phyloP scores from a whole-genome alignment of 2,329 filamentous ascomycete genomes.

The Colletotrichum caudatum region DNA sequence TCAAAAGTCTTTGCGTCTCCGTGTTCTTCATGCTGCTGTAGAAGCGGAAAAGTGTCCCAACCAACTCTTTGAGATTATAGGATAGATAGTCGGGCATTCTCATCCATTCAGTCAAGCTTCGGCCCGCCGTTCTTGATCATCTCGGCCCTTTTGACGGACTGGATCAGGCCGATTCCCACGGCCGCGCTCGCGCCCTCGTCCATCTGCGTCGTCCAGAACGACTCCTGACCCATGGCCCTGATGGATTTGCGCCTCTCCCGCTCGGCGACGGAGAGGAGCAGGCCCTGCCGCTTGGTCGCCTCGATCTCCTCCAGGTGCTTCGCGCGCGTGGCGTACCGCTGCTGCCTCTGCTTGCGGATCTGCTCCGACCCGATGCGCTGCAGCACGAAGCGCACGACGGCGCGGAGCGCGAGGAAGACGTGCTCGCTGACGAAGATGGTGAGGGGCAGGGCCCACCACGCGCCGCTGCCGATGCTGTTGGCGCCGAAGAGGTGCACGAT shows the following conservation, averaged over 20 bases:
- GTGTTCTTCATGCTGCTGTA: background rate
- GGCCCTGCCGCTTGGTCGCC: slow-evolving; percentile 50
- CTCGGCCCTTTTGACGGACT: slow-evolving; percentile 45
- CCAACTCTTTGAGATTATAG: no score
- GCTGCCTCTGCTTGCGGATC: slow-evolving; percentile 55
- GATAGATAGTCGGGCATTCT: no score
- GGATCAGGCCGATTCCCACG: slow-evolving; percentile 52
- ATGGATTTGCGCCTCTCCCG: slow-evolving; percentile 55
- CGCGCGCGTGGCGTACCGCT: slow-evolving; percentile 54
- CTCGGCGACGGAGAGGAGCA: slow-evolving; percentile 52
- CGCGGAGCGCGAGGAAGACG: slow-evolving; percentile 72
- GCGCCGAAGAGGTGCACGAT: slow-evolving; percentile 79
- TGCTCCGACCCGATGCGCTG: slow-evolving; percentile 55
- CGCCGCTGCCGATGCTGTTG: slow-evolving; percentile 66
- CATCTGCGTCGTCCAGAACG: slow-evolving; percentile 58
- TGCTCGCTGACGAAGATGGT: slow-evolving; percentile 81
- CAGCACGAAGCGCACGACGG: slow-evolving; percentile 52
- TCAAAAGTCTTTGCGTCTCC: background rate
- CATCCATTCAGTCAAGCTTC: slow-evolving; percentile 28
- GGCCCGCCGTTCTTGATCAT: slow-evolving; percentile 27
- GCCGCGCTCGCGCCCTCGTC: slow-evolving; percentile 54
- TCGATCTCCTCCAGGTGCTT: slow-evolving; percentile 57
- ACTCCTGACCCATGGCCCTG: slow-evolving; percentile 49
- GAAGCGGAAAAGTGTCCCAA: background rate
- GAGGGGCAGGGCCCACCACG: slow-evolving; percentile 74